These are phyloP conservation scores for Colletotrichum lini DNA, from an alignment of 2,329 filamentous ascomycete species.

Conservation along the genomic window DNA sequence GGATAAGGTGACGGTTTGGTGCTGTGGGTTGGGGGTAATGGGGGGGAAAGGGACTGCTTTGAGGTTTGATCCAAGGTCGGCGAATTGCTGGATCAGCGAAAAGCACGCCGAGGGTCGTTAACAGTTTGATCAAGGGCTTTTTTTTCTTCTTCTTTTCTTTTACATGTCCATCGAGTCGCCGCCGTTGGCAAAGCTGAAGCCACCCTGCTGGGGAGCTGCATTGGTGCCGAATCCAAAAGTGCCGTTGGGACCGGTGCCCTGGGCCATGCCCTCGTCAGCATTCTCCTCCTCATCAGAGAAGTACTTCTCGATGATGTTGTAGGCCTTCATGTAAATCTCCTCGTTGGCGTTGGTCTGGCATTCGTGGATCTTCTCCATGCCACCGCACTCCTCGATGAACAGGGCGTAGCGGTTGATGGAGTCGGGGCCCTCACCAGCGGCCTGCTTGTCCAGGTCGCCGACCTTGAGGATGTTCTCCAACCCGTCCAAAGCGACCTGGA, in stretches of 20 bases:
- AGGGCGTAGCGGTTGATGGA: constrained; percentile 96
- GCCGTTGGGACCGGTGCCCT: constrained; percentile 77
- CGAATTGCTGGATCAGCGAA: constrained; percentile 23
- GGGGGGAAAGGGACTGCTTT: constrained; percentile 21
- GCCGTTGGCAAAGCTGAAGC: constrained; percentile 93
- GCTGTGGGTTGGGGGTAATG: constrained; percentile 20
- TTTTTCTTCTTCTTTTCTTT: constrained; percentile 38
- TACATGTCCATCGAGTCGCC: constrained; percentile 78
- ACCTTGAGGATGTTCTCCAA: constrained; percentile 99
- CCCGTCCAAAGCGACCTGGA: constrained; percentile 97
- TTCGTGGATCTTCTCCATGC: constrained; percentile 99
- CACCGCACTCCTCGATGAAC: constrained; percentile 98
- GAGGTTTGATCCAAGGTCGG: constrained; percentile 12
- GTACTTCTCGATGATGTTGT: constrained; percentile 99
- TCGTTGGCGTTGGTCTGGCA: constrained; percentile 99
- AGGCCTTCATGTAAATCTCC: constrained; percentile 99
- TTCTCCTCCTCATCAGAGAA: constrained; percentile 99
- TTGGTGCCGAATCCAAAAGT: constrained; percentile 85
- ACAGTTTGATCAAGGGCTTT: constrained; percentile 16
- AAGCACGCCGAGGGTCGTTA: constrained; percentile 16
- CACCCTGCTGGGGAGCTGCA: constrained; percentile 74
- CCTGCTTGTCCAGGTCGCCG: constrained; percentile 97
- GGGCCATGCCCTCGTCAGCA: constrained; percentile 84
- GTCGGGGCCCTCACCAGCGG: constrained; percentile 79
- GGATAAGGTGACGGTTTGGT: constrained; percentile 31